Evolutionary conservation across 441 rosid genomes (phyloP), one percentile per base, ranked within the genome.

Genomic region (Gossypium lobatum): DNA sequence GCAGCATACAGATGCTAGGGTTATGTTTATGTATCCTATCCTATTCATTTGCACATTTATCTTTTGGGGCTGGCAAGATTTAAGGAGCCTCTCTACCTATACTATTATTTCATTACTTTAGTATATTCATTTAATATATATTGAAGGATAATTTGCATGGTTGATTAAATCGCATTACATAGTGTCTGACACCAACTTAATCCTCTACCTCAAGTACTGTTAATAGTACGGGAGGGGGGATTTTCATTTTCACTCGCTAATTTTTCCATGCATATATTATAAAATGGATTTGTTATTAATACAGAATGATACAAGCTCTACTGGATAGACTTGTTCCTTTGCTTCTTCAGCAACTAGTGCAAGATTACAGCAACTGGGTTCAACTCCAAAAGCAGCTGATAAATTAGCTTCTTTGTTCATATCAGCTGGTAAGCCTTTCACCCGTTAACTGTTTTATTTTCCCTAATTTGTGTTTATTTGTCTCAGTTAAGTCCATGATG

Each of bases 291-390:
- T 73, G 64, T 78, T 39, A 34, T 77, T 65, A 73, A 18, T 54
- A 53, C 94, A 92, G 96, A 81, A 78, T 90, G 82, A 84, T 89
- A 83, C 94, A 87, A 81, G 92, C 97, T 72, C 82, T 90, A 4
- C 78, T 88, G 75, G 96, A 90, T 78, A 82, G 89, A 77, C 85
- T 89, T n/a, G 93, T 92, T 8, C 91, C 88, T 2, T 77, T 83
- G 76, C 80, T 90, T 73, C 73, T 90, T 83, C 82, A 78, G 77
- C 94, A 89, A 52, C 79, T 92, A 58, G 70, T 86, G 63, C 78
- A 78, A 78, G 97, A 89, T 73, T 92, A 89, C 63, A 72, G 77
- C 39, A 79, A 85, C 34, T 90, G 97, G 96, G 77, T 71, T 78
- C 85, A 76, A 37, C 79, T 67, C 77, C 85, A 75, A 37, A 78